Percentiles rank a stretch among this genome's conserved stretches.
Evolutionary conservation across 2,329 filamentous ascomycete genomes (phyloP).

Genomic region (Fusarium aywerte): DNA sequence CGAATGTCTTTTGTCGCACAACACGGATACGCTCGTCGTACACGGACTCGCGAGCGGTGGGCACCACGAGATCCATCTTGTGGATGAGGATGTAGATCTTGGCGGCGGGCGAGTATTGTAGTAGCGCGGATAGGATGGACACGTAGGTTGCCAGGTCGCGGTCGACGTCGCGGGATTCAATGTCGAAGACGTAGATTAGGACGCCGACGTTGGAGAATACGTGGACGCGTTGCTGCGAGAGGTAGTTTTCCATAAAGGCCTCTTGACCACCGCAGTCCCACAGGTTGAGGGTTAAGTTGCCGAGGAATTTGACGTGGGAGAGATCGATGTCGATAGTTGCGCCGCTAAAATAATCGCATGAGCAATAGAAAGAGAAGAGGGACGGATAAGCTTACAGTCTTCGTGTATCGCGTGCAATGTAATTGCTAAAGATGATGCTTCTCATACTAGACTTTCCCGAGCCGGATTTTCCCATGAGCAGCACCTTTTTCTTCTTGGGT

Average conservation of each 20-base stretch:
- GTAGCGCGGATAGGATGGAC: slow-evolving; percentile 86
- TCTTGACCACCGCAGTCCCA: slow-evolving; percentile 99
- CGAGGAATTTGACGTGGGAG: slow-evolving; percentile 98
- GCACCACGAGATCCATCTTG: slow-evolving; percentile 97
- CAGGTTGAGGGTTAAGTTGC: slow-evolving; percentile 94
- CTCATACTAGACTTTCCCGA: slow-evolving; percentile 99
- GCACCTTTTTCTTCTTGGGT: slow-evolving; percentile 86
- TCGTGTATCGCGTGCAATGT: slow-evolving; percentile 94
- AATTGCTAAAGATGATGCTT: slow-evolving; percentile 99
- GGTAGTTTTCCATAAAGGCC: slow-evolving; percentile 98
- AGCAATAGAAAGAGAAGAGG: background rate
- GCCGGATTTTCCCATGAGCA: slow-evolving; percentile 94
- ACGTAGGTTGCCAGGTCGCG: slow-evolving; percentile 93
- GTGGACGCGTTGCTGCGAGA: slow-evolving; percentile 92
- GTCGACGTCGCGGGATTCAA: slow-evolving; percentile 93
- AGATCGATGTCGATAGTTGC: slow-evolving; percentile 99
- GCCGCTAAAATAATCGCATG: slow-evolving; percentile 63
- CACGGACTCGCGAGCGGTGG: slow-evolving; percentile 79
- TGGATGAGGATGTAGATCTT: slow-evolving; percentile 96
- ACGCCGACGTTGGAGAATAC: slow-evolving; percentile 98
- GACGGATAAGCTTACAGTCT: slow-evolving; percentile 66
- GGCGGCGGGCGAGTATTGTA: slow-evolving; percentile 82
- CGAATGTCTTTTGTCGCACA: slow-evolving; percentile 77
- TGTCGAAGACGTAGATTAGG: slow-evolving; percentile 99
- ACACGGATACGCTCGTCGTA: slow-evolving; percentile 85